Evolutionary conservation across 441 rosid genomes (phyloP).

Genomic region (Eutrema salsugineum): DNA sequence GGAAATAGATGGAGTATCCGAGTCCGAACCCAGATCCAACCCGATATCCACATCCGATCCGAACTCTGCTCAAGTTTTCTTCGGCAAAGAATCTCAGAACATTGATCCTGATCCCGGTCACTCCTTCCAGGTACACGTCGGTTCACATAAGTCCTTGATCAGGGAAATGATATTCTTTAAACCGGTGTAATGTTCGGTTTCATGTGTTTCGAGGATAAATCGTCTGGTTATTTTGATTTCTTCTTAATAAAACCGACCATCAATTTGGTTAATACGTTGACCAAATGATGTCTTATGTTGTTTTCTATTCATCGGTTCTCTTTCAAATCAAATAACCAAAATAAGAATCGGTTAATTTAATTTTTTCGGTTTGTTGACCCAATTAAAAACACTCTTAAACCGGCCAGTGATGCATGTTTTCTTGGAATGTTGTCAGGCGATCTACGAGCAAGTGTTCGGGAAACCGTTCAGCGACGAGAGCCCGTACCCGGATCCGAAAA

Average conservation of each 20-base stretch:
- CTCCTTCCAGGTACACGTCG: conserved; percentile 53
- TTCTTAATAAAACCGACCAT: neutral
- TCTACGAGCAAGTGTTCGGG: conserved; percentile 87
- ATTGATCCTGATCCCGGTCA: conserved; percentile 91
- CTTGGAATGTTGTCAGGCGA: conserved; percentile 33
- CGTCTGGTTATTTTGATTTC: neutral
- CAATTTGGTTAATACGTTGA: neutral
- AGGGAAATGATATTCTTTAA: neutral
- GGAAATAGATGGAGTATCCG: conserved; percentile 73
- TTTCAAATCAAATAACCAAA: neutral
- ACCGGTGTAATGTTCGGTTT: neutral
- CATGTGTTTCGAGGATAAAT: neutral
- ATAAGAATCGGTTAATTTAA: neutral
- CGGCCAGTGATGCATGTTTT: neutral
- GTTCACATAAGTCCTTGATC: neutral
- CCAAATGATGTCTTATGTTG: neutral
- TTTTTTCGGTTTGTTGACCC: neutral
- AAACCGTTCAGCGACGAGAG: conserved; percentile 45
- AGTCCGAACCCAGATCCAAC: conserved; percentile 78
- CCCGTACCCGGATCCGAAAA: conserved; percentile 41
- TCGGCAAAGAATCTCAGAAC: conserved; percentile 50
- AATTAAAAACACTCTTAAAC: neutral
- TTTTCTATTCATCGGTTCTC: neutral
- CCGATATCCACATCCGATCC: conserved; percentile 63
- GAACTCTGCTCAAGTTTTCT: conserved; percentile 41